These are phyloP conservation scores for Quercus phellos DNA, from an alignment of 331 rosid species.

Conservation along the genomic window DNA sequence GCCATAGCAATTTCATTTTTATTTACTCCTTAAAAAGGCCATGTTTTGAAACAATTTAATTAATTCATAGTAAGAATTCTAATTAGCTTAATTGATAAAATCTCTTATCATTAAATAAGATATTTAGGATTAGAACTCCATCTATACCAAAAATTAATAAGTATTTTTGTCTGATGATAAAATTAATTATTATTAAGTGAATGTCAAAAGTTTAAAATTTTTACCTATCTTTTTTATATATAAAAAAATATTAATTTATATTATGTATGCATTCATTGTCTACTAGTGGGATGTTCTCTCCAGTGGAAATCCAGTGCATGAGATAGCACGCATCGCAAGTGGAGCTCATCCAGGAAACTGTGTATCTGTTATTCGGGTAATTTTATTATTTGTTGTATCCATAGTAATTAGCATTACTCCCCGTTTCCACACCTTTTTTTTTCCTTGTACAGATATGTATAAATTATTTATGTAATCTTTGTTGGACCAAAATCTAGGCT, in stretches of 20 bases:
- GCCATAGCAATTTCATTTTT: not conserved
- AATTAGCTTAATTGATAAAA: fast-evolving
- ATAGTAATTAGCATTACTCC: not conserved
- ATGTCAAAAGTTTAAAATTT: too few species aligned
- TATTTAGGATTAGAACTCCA: too few species aligned
- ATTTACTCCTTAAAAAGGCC: too few species aligned
- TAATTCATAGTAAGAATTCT: fast-evolving
- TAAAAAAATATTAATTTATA: not conserved
- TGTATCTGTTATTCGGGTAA: conserved; percentile 48
- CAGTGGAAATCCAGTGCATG: conserved; percentile 23
- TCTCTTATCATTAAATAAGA: too few species aligned
- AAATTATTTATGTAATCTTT: not conserved
- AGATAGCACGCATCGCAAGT: conserved; percentile 43
- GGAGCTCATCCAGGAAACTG: conserved; percentile 47
- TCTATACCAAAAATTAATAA: too few species aligned
- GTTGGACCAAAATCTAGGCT: too few species aligned
- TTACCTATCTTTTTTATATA: too few species aligned
- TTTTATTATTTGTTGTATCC: too few species aligned
- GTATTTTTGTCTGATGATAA: too few species aligned
- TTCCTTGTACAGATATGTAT: not conserved
- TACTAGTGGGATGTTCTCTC: conserved; percentile 64
- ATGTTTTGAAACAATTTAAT: too few species aligned
- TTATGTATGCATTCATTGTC: not conserved
- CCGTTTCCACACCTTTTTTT: not conserved
- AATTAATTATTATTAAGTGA: too few species aligned